A percentile compares a stretch with the other conserved stretches of the same genome.
Conservation (phyloP, 2,329 filamentous ascomycete species). For the Xylaria sp. region DNA sequence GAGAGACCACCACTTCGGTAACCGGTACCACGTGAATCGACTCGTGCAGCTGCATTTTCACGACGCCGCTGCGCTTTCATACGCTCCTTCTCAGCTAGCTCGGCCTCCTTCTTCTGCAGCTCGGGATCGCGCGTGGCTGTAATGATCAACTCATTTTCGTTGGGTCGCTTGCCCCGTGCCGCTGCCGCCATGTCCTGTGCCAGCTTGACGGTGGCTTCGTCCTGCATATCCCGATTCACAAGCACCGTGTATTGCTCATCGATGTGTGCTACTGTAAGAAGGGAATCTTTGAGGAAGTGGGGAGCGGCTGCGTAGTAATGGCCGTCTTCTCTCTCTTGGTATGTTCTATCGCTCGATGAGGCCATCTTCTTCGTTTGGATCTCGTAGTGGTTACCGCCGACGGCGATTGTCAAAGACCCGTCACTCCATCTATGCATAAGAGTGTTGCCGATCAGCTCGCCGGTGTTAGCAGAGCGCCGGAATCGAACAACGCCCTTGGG, state of each 20-base stretch:
- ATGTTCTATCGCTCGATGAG: conserved; percentile 68
- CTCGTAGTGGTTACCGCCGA: conserved; percentile 81
- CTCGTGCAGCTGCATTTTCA: conserved; percentile 74
- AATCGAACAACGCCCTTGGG: conserved; percentile 76
- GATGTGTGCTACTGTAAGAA: conserved; percentile 80
- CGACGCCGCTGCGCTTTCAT: conserved; percentile 72
- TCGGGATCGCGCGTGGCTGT: conserved; percentile 79
- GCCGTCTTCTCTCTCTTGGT: conserved; percentile 75
- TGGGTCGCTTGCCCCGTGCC: conserved; percentile 64
- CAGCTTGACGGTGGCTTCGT: conserved; percentile 76
- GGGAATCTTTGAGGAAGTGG: conserved; percentile 72
- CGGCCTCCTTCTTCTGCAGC: conserved; percentile 77
- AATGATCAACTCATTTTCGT: conserved; percentile 73
- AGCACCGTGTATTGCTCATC: conserved; percentile 77
- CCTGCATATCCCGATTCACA: conserved; percentile 74
- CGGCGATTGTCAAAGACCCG: conserved; percentile 78
- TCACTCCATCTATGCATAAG: conserved; percentile 82
- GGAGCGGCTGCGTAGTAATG: conserved; percentile 82
- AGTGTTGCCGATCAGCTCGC: conserved; percentile 78
- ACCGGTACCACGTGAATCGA: conserved; percentile 67
- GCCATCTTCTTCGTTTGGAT: conserved; percentile 77
- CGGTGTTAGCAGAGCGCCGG: conserved; percentile 73
- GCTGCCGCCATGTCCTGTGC: conserved; percentile 74
- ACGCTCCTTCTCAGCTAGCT: conserved; percentile 79
- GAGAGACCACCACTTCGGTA: conserved; percentile 69